phyloP scores from a whole-genome alignment of 2,329 filamentous ascomycete species.

The Tetracladium maxilliforme region DNA sequence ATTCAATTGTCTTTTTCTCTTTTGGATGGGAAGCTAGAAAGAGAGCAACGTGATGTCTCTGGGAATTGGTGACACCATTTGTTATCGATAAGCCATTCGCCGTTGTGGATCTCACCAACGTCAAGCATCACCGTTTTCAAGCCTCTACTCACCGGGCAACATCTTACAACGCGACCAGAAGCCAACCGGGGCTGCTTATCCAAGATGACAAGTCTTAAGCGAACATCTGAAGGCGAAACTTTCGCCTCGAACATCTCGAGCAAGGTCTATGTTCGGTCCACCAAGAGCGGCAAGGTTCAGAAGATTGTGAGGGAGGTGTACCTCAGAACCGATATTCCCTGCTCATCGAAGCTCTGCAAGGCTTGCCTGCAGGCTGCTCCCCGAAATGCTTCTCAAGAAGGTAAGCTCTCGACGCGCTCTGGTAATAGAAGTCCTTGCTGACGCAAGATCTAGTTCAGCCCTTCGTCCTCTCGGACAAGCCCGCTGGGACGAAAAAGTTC shows the following conservation, averaged over 20 bases:
- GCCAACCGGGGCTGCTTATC: no score
- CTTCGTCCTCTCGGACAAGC: conserved; percentile 79
- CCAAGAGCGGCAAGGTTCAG: conserved; percentile 91
- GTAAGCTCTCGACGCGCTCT: conserved; percentile 28
- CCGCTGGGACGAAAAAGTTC: conserved; percentile 69
- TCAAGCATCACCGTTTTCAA: no score
- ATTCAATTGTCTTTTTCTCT: no score
- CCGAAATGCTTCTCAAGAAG: conserved; percentile 61
- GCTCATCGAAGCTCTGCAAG: conserved; percentile 80
- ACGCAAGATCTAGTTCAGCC: conserved; percentile 42
- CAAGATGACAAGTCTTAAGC: conserved; percentile 51
- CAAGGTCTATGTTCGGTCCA: conserved; percentile 92
- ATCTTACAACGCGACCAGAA: no score
- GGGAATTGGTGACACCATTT: no score
- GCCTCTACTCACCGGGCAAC: no score
- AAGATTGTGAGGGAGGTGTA: conserved; percentile 98
- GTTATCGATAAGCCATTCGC: no score
- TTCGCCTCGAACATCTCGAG: conserved; percentile 67
- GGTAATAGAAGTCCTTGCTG: conserved; percentile 4
- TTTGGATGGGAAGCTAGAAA: no score
- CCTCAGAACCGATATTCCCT: conserved; percentile 90
- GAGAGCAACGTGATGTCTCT: no score
- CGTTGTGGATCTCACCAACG: no score
- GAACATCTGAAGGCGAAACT: conserved; percentile 34
- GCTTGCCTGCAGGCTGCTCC: conserved; percentile 62